Evolutionary conservation across 139 green algal species (phyloP), one percentile per base, ranked within the genome.

Genomic region (Chlorella sp.): DNA sequence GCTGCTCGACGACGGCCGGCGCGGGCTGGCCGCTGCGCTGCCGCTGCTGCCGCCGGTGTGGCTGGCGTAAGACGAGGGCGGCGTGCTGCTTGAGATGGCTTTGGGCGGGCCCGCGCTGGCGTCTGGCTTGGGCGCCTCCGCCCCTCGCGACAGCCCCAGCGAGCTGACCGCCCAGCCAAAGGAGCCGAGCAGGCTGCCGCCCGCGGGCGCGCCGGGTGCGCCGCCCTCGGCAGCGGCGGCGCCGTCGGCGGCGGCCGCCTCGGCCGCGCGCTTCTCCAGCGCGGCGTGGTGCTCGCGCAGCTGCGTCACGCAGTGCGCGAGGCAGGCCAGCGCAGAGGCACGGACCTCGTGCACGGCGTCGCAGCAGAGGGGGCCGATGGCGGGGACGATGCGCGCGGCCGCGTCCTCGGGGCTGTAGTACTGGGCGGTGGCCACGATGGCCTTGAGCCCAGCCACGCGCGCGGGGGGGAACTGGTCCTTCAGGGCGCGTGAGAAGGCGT

Each of bases 401-500:
- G 88, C 84, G 62, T 99, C 96, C 23, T 91, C 89, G 15, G 89
- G 36, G 12, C 71, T 50, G 77, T 97, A 90, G 45, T 89, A 90
- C 56, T 86, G 64, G 1, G 71, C 43, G 50, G 94, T 98, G 33
- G 89, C 86, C 38, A 88, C 68, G 50, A 97, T 82, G 33, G 94
- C 93, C 77, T 86, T 91, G 8, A 95, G 74, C 38, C 80, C 91
- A 2, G 93, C 93, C 27, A 90, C 77, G 0, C 91, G 84, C 0
- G 94, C 91, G 15, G 91, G 91, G 2, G 93, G 91, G 82, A 97
- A 98, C 27, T 42, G 64, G 81, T 99, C 95, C 66, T 92, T 93
- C 27, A 98, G 79, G 1, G 95, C 91, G 6, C 95, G 80, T 0
- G 89, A 92, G 86, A 99, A 98, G 33, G 95, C 95, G 71, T 99